Base-by-base conservation (phyloP, 192 early-diverging fungal genomes). In the Jimgerdemannia lactiflua region DNA sequence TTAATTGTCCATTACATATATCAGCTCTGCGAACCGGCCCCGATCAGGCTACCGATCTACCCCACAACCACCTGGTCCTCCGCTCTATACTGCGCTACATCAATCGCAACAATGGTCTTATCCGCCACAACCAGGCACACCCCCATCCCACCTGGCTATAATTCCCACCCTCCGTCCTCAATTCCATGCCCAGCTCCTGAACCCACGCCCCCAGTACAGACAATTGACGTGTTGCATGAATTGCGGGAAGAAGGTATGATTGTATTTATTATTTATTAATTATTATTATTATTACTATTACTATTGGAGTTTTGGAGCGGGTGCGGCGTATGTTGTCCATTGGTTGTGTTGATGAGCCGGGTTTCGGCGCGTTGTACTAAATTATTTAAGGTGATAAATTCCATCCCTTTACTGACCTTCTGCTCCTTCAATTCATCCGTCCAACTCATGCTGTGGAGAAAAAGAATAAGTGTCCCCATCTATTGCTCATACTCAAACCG, bases 211-310 rank as follows among this genome's bases (percentile, higher is more conserved):
- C 70, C n/a, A 59, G 77, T 96, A 94, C 74, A 92, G 94, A 43
- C 95, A 96, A 78, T 90, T 95, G 91, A 89, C 89, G 42, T 92
- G 94, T 41, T 96, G 92, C 68, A 88, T 93, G 79, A 91, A 91
- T 64, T 95, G 92, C 74, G 89, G 89, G 39, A 86, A 86, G 79
- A 76, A 80, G 69, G 86, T 89, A 44, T 72, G 81, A 39, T 59
- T 59, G 42, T 4, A 69, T 39, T 2, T 17, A 9, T 41, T 29
- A 14, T 3, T 39, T 74, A 29, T 73, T 72, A 29, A 29, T 29
- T 29, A 29, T 29, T 39, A 29, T 29, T 29, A 29, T 29, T 29
- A 29, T 1, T 29, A 29, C 29, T 1, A 29, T 1, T 29, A 0
- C 29, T 29, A 29, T 29, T 29, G 29, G 29, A 1, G 29, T 29